phyloP scores from a whole-genome alignment of 2,329 filamentous ascomycete genomes.

The Pseudocercospora eumusae region DNA sequence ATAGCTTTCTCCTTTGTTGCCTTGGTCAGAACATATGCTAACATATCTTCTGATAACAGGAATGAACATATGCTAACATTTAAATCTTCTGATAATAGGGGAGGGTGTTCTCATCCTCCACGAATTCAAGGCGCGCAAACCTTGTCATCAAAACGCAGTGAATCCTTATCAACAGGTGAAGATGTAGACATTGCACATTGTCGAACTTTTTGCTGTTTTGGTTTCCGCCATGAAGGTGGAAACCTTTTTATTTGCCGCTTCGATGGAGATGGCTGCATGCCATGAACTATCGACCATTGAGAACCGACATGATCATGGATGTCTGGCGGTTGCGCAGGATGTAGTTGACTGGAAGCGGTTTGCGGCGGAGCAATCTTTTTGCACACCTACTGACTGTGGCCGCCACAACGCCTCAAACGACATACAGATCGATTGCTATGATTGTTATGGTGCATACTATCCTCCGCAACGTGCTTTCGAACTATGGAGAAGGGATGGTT shows the following conservation, averaged over 20 bases:
- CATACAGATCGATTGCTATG: neutral
- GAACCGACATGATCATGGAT: neutral
- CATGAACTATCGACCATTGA: neutral
- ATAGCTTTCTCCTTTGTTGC: neutral
- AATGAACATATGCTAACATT: slow-evolving; percentile 1
- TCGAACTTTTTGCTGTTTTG: neutral
- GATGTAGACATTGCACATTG: neutral
- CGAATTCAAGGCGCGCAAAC: neutral
- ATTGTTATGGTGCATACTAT: neutral
- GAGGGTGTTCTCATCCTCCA: neutral
- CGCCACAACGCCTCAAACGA: slow-evolving; percentile 4
- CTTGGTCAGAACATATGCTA: neutral
- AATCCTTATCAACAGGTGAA: neutral
- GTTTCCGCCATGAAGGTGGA: neutral
- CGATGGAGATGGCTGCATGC: neutral
- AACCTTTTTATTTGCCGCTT: neutral
- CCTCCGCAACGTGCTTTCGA: slow-evolving; percentile 8
- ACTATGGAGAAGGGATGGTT: neutral
- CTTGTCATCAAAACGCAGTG: neutral
- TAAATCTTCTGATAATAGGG: too few relatives aligned
- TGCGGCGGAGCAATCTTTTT: slow-evolving; percentile 1
- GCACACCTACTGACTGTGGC: neutral
- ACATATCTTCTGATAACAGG: neutral
- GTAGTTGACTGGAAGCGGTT: neutral
- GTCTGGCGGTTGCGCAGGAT: neutral